phyloP scores from a whole-genome alignment of 2,329 filamentous ascomycete species.

The Apiospora marii region DNA sequence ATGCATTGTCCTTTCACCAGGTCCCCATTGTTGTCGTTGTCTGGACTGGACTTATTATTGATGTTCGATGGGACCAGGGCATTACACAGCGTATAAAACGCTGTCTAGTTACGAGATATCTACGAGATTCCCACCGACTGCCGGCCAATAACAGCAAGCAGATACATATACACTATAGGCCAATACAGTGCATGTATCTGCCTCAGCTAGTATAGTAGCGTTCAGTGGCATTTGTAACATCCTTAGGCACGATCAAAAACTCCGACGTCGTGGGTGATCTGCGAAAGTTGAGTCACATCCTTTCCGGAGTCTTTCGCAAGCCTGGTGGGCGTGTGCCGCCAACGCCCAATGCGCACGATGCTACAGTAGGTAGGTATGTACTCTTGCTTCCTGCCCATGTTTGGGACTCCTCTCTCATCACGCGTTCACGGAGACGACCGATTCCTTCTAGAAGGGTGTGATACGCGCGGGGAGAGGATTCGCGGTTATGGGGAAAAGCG shows the following conservation, averaged over 20 bases:
- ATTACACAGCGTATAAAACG: neutral
- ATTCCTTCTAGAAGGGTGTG: slow-evolving; percentile 12
- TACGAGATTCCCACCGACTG: neutral
- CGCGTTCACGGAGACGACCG: neutral
- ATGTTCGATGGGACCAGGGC: neutral
- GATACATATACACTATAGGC: neutral
- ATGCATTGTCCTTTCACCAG: neutral
- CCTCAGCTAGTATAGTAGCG: neutral
- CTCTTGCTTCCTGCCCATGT: neutral
- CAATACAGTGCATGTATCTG: neutral
- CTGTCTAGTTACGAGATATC: neutral
- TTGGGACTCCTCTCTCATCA: neutral
- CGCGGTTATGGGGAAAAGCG: neutral
- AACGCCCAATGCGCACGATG: slow-evolving; percentile 4
- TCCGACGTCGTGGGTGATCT: slow-evolving; percentile 1
- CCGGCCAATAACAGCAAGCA: neutral
- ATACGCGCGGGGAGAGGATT: neutral
- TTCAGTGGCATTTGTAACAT: neutral
- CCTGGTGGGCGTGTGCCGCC: neutral
- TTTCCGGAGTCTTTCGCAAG: slow-evolving; percentile 4
- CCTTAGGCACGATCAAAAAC: neutral
- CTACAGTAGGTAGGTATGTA: too few relatives aligned
- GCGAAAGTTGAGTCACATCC: neutral
- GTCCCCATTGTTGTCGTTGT: neutral
- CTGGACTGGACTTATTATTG: neutral